Base-by-base conservation (phyloP, 495 filamentous ascomycete genomes). In the Tuber borchii region DNA sequence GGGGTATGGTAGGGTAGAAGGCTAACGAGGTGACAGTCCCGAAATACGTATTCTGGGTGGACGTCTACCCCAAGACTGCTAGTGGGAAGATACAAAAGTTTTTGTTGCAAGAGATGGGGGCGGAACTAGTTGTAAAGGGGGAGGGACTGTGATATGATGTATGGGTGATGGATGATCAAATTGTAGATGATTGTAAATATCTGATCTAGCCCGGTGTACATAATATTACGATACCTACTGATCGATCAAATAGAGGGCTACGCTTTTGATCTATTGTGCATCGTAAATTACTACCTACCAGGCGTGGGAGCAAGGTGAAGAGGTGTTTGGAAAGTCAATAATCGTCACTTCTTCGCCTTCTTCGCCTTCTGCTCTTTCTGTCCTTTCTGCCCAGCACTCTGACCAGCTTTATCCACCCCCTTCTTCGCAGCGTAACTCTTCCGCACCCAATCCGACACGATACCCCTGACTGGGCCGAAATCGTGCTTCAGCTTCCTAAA, bases 41-140 rank as follows among this genome's bases (percentile, higher is more conserved):
- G 0, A 97, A 94, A 83, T 89, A 96, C 83, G 90, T 97, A 45
- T 97, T 97, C 84, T 97, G 92, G 87, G 86, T 92, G 2, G 88
- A 90, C 0, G 87, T 88, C 14, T 95, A 92, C 80, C 95, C 95
- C 12, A 97, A 97, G 87, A 99, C 95, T 34, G 92, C 93, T 31
- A 97, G 93, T 83, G 95, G 95, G 44, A 99, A 99, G 87, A 95
- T 99, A 65, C 93, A 97, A 86, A 97, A 97, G 84, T 97, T 92
- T 84, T 96, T 92, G 83, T 85, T 99, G 80, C 88, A 88, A 83
- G 91, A 93, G 51, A 83, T 86, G 79, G 91, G 90, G 3, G 65
- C 39, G n/a, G 16, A 73, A 12, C 45, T 79, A 10, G 70, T 73
- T 65, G 14, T 14, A 7, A 65, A 65, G 31, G 56, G 56, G 26